Base-by-base conservation (phyloP, 169 alveolate species). In the Plasmodium inui region DNA sequence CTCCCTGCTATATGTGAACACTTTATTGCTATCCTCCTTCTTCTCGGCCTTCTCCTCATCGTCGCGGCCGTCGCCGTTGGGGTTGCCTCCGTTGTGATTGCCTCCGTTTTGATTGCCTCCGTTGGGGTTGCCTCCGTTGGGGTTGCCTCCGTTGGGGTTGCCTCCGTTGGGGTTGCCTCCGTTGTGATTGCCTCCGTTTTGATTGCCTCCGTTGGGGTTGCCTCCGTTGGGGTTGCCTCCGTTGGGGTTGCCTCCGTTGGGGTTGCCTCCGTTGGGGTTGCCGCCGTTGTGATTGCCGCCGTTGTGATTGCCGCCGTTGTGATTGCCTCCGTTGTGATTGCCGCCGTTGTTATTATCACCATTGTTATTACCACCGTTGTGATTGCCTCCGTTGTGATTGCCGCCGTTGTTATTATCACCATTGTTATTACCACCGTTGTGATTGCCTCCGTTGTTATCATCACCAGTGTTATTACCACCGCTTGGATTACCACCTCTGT, bases 1-100 rank as follows among this genome's bases (percentile, higher is more conserved):
- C 83, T 91, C 95, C 61, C 84, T 91, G 50, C 74, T 91, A 28
- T 91, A 91, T 2, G 78, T 44, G 76, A 53, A 91, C 41, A 41
- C 37, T 39, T 67, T 88, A 61, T 46, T 46, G 32, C 41, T 26
- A 14, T 78, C 94, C 44, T 88, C 89, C 46, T 76, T 86, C 44
- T 79, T 57, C 6, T 88, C 94, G 22, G 39, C 79, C 26, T 90
- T 90, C 26, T 81, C 83, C 19, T 72, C 84, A 26, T 91, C 92
- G 5, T 82, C 92, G 19, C 74, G 44, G 7, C 70, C 92, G 19
- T 88, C 34, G 6, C 76, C 39, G 12, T 41, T 26, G 22, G 17
- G 7, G 30, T 37, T 17, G 30, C 46, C 61, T 0, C 79, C 50
- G 34, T 46, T 44, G 37, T 26, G 22, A 26, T 53, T 17, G n/a